Conservation (phyloP, 257 asterid genomes). For the Nicotiana sylvestris region DNA sequence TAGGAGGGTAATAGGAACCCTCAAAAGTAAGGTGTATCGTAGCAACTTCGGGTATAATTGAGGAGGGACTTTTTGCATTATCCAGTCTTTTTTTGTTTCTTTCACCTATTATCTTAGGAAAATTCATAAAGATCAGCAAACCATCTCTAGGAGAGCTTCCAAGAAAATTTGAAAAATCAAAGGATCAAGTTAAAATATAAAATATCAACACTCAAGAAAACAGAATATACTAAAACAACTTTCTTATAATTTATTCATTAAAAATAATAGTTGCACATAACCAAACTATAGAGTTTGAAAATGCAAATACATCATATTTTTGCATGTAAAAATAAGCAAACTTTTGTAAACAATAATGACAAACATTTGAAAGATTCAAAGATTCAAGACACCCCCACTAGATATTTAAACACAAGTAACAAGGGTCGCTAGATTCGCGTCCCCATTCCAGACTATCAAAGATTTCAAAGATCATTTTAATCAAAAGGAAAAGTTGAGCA, state of each 20-base stretch:
- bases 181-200: neutral
- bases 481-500: constrained; percentile 31
- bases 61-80: too few relatives aligned
- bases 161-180: neutral
- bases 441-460: too few relatives aligned
- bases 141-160: neutral
- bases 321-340: neutral
- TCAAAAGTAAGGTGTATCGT: too few relatives aligned
- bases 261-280: neutral
- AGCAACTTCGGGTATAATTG: too few relatives aligned
- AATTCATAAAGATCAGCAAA: neutral
- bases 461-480: too few relatives aligned
- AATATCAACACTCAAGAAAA: neutral
- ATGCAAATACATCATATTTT: neutral
- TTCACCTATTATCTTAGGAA: neutral
- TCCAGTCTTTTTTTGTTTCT: too few relatives aligned
- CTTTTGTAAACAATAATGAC: neutral
- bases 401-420: too few relatives aligned
- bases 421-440: too few relatives aligned
- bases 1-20: too few relatives aligned
- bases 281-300: neutral
- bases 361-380: neutral
- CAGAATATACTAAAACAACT: neutral
- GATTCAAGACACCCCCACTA: neutral
- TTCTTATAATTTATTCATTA: neutral